These are phyloP conservation scores for Cryptococcus hybrid DNA, from an alignment of 1,284 basidiomycete species.

Conservation along the genomic window DNA sequence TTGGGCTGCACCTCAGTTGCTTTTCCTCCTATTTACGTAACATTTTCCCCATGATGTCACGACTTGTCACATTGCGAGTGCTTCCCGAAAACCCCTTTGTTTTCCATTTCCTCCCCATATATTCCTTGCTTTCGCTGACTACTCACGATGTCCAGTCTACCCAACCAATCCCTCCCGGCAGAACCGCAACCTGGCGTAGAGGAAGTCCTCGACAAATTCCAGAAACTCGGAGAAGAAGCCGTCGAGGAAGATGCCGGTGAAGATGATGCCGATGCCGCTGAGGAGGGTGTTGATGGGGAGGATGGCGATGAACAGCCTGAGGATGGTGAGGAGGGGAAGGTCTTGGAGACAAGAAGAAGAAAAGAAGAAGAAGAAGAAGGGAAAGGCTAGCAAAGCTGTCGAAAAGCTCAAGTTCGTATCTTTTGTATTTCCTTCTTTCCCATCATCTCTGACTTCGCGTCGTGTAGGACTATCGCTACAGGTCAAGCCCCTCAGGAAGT, in stretches of 20 bases:
- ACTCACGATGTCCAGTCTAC: not conserved
- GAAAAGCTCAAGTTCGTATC: constrained; percentile 40
- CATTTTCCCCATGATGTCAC: no score
- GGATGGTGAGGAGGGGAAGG: constrained; percentile 18
- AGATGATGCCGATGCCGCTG: constrained; percentile 27
- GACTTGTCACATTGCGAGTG: no score
- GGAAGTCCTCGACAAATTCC: constrained; percentile 37
- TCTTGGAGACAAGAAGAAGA: constrained; percentile 30
- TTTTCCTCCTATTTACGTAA: no score
- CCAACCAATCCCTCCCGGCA: not conserved
- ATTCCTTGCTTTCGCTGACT: no score
- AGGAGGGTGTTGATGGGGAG: constrained; percentile 21
- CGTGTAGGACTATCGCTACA: constrained; percentile 27
- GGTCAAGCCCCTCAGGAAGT: constrained; percentile 43
- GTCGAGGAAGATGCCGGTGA: constrained; percentile 24
- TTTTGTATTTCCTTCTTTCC: not conserved
- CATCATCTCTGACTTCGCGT: not conserved
- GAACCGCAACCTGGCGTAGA: constrained; percentile 9
- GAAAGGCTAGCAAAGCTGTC: constrained; percentile 46
- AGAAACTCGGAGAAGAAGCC: constrained; percentile 24
- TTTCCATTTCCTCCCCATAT: no score
- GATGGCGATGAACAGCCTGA: constrained; percentile 13
- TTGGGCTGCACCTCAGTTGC: no score
- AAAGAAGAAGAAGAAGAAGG: constrained; percentile 50
- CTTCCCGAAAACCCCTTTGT: no score